Evolutionary conservation across 768 basidiomycete genomes (phyloP).

Genomic region (Xanthoconium stramineum): DNA sequence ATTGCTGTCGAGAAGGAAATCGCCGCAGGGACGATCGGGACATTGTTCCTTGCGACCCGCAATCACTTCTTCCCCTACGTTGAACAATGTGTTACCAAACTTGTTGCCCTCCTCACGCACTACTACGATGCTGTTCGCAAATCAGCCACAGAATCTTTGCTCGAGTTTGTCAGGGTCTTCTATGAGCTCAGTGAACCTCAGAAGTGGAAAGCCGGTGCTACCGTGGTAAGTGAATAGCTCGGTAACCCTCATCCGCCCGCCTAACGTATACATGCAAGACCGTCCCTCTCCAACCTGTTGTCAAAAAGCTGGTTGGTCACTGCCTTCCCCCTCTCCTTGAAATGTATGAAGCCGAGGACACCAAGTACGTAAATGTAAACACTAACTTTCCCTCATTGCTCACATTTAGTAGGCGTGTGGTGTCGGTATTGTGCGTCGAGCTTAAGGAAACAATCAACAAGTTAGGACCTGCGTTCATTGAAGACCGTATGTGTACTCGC

Average conservation of each 20-base stretch:
- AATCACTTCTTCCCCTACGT: constrained; percentile 88
- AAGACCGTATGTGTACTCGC: constrained; percentile 55
- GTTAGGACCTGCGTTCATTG: constrained; percentile 83
- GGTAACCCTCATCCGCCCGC: neutral
- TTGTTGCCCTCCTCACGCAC: constrained; percentile 78
- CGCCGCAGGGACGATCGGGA: constrained; percentile 93
- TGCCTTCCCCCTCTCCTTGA: constrained; percentile 74
- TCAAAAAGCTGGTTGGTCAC: constrained; percentile 77
- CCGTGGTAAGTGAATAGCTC: constrained; percentile 45
- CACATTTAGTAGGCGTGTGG: constrained; percentile 63
- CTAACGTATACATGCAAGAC: constrained; percentile 29
- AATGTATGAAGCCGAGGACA: constrained; percentile 92
- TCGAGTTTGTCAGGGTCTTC: constrained; percentile 87
- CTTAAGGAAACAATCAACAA: constrained; percentile 91
- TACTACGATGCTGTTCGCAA: constrained; percentile 99
- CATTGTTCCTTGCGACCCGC: constrained; percentile 79
- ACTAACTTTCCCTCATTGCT: constrained; percentile 7
- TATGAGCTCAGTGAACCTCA: constrained; percentile 81
- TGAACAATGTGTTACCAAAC: constrained; percentile 74
- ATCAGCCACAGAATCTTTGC: constrained; percentile 80
- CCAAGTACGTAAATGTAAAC: constrained; percentile 69
- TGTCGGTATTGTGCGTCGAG: constrained; percentile 80
- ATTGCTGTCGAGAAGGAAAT: constrained; percentile 99
- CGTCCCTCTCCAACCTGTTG: constrained; percentile 57
- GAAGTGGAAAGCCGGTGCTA: constrained; percentile 78